phyloP scores from a whole-genome alignment of 2,329 filamentous ascomycete genomes.

The Penicillium sp. region DNA sequence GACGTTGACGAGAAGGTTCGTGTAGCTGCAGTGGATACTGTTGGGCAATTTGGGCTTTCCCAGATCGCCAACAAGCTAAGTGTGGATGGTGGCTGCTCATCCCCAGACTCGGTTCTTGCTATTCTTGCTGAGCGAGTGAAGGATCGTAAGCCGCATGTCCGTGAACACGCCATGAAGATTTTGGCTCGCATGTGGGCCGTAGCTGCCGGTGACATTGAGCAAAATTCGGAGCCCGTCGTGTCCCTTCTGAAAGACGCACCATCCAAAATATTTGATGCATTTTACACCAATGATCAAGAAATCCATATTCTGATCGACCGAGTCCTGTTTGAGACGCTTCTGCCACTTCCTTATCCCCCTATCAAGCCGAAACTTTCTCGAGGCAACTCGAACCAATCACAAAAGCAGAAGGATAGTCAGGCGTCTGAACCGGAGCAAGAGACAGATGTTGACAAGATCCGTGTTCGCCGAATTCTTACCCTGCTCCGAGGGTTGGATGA shows the following conservation, averaged over 20 bases:
- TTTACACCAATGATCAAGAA: slow-evolving; percentile 81
- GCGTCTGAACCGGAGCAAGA: slow-evolving; percentile 32
- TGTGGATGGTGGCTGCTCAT: slow-evolving; percentile 62
- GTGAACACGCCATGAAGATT: slow-evolving; percentile 76
- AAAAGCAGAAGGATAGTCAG: slow-evolving; percentile 42
- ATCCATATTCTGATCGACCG: slow-evolving; percentile 76
- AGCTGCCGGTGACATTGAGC: slow-evolving; percentile 73
- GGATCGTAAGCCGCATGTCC: slow-evolving; percentile 71
- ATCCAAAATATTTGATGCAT: slow-evolving; percentile 73
- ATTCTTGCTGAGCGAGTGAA: slow-evolving; percentile 80
- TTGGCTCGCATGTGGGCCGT: slow-evolving; percentile 89
- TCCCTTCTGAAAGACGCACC: slow-evolving; percentile 73
- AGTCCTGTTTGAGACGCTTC: slow-evolving; percentile 73
- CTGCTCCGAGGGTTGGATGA: slow-evolving; percentile 69
- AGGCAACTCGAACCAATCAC: slow-evolving; percentile 46
- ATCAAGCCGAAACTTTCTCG: slow-evolving; percentile 48
- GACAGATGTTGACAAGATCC: slow-evolving; percentile 51
- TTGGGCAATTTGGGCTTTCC: slow-evolving; percentile 70
- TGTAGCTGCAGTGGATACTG: slow-evolving; percentile 73
- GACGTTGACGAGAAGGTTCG: slow-evolving; percentile 89
- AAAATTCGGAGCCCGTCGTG: slow-evolving; percentile 67
- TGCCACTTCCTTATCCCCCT: slow-evolving; percentile 82
- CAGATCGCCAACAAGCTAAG: slow-evolving; percentile 77
- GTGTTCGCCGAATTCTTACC: slow-evolving; percentile 74
- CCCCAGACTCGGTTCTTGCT: slow-evolving; percentile 67